Evolutionary conservation across 2,329 filamentous ascomycete genomes (phyloP), one percentile per base, ranked within the genome.

Genomic region (Phaeosphaeriaceae sp.): DNA sequence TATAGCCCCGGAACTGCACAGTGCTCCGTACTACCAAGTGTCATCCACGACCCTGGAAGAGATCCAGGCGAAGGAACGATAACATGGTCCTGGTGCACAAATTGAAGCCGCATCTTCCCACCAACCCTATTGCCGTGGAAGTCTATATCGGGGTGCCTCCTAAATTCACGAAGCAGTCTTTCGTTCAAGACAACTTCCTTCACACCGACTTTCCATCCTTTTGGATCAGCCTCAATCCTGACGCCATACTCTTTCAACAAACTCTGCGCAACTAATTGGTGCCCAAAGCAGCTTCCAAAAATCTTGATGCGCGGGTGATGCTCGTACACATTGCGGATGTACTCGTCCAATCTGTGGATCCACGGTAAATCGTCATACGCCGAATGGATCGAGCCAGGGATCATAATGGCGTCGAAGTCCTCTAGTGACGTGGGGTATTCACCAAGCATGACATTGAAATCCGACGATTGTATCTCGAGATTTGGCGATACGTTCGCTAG

Each of bases 251-350:
- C 49, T 7, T 62, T 54, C 13, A 78, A 61, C 13, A 79, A 43
- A 3, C 73, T 68, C 42, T 74, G 68, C 46, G 70, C 74, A 4
- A 77, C 50, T 4, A 78, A 50, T 46, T 78, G 75, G 41, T 78
- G 76, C 1, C 76, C 75, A 38, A 78, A 78, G 47, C 76, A 79
- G 20, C 71, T 75, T 1, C 76, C 76, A 43, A 77, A 77, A 4
- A 78, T 68, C 45, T 71, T 75, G 36, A 78, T 52, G 0, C 46
- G 48, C 0, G 61, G 60, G 11, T 63, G 34, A 4, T 52, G 64
- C 48, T 46, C 59, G 47, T 76, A 78, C 0, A 71, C 42, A 5
- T 63, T 50, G 33, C 30, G 30, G 5, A 75, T 59, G 52, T 72
- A 77, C n/a, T 42, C 28, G 11, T 62, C 51, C 1, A 71, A 57